Percentiles rank a stretch among this genome's conserved stretches.
These are phyloP conservation scores for Kwoniella shivajii DNA, from an alignment of 1,284 basidiomycete genomes.

Conservation along the genomic window DNA sequence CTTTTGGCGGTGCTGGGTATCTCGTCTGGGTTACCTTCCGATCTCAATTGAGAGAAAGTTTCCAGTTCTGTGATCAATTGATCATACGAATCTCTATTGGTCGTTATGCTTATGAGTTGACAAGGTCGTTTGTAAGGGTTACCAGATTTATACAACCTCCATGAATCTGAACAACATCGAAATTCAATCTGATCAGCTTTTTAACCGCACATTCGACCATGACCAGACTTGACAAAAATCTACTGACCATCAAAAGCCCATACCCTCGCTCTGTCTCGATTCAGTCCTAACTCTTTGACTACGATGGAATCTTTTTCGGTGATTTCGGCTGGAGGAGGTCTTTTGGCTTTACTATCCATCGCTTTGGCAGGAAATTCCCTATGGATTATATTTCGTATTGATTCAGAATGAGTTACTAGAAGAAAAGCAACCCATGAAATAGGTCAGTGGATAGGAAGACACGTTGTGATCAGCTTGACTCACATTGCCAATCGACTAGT, in stretches of 20 bases:
- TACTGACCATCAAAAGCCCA: slow-evolving; percentile 52
- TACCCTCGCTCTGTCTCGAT: slow-evolving; percentile 47
- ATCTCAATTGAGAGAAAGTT: slow-evolving; percentile 27
- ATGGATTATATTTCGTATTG: slow-evolving; percentile 41
- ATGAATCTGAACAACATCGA: slow-evolving; percentile 29
- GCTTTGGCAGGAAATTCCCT: slow-evolving; percentile 29
- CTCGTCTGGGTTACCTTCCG: slow-evolving; percentile 4
- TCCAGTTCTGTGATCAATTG: slow-evolving; percentile 26
- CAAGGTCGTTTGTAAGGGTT: slow-evolving; percentile 54
- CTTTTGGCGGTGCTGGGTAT: slow-evolving; percentile 22
- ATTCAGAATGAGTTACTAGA: slow-evolving; percentile 44
- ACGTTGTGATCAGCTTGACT: slow-evolving; percentile 11
- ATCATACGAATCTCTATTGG: slow-evolving; percentile 35
- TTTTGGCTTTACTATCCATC: slow-evolving; percentile 24
- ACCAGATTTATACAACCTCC: slow-evolving; percentile 48
- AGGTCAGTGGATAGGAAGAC: neutral
- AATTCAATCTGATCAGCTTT: slow-evolving; percentile 23
- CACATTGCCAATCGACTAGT: slow-evolving; percentile 54
- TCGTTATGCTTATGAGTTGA: slow-evolving; percentile 37
- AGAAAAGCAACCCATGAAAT: too few relatives aligned
- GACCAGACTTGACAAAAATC: neutral
- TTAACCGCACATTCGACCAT: neutral
- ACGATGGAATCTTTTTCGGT: slow-evolving; percentile 21
- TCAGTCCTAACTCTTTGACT: slow-evolving; percentile 43
- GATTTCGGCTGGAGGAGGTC: neutral